A percentile compares a stretch with the other conserved stretches of the same genome.
These are phyloP conservation scores for Colletotrichum noveboracense DNA, from an alignment of 2,329 filamentous ascomycete genomes.

Conservation along the genomic window DNA sequence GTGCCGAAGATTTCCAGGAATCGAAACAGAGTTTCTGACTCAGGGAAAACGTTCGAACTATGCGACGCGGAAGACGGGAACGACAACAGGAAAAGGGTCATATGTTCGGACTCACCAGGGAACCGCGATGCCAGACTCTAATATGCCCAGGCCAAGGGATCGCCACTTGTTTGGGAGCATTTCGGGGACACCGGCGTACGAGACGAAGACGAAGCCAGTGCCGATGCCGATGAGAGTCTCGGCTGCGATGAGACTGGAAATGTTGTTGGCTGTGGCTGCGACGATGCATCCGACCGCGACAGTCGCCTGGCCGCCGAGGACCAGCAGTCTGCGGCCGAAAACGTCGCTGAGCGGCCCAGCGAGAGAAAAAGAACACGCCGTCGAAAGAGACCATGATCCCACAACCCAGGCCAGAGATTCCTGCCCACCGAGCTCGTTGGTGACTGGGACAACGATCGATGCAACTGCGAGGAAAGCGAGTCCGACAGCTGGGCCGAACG, in stretches of 20 bases:
- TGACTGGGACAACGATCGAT: slow-evolving; percentile 14
- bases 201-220: slow-evolving; percentile 36
- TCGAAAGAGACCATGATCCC: slow-evolving; percentile 19
- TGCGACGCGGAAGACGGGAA: neutral
- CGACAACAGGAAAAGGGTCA: neutral
- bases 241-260: slow-evolving; percentile 29
- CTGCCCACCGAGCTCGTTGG: slow-evolving; percentile 7
- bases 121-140: slow-evolving; percentile 18
- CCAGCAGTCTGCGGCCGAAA: slow-evolving; percentile 10
- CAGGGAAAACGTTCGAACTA: slow-evolving; percentile 23
- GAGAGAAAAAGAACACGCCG: slow-evolving; percentile 19
- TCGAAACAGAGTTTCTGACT: neutral
- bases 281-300: slow-evolving; percentile 25
- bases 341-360: slow-evolving; percentile 19
- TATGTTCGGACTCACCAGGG: slow-evolving; percentile 22
- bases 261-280: slow-evolving; percentile 28
- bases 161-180: slow-evolving; percentile 39
- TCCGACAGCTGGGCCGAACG: slow-evolving; percentile 15
- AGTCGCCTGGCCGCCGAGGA: slow-evolving; percentile 10
- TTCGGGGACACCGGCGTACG: slow-evolving; percentile 36
- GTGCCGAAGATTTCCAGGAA: neutral
- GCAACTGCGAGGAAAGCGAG: slow-evolving; percentile 16
- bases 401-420: slow-evolving; percentile 16
- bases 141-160: slow-evolving; percentile 15
- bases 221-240: slow-evolving; percentile 36